Evolutionary conservation across 805 yeast genomes (phyloP).

Genomic region (Candida hispaniensis): DNA sequence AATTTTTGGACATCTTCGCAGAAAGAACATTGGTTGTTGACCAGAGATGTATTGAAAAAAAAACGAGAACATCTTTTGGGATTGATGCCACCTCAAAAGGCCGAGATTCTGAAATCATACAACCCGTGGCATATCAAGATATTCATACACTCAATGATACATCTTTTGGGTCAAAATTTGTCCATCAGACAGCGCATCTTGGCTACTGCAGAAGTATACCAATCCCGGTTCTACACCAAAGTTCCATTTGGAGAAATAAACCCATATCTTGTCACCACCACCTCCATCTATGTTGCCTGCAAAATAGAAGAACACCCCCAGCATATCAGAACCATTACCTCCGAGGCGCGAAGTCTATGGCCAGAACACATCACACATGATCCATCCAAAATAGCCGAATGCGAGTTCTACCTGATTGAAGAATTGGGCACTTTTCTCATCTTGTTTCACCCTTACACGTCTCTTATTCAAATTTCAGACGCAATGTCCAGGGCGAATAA

Average conservation of each 20-base stretch:
- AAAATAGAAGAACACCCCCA: slow-evolving; percentile 94
- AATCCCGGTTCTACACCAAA: slow-evolving; percentile 63
- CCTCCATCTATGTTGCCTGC: slow-evolving; percentile 82
- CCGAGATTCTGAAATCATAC: slow-evolving; percentile 25
- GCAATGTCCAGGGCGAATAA: slow-evolving; percentile 44
- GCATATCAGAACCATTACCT: slow-evolving; percentile 71
- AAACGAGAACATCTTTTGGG: slow-evolving; percentile 30
- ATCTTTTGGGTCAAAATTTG: slow-evolving; percentile 67
- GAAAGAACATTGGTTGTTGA: slow-evolving; percentile 68
- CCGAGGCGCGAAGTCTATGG: slow-evolving; percentile 85
- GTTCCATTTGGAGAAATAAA: slow-evolving; percentile 75
- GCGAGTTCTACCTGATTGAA: slow-evolving; percentile 87
- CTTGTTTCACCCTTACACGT: slow-evolving; percentile 34
- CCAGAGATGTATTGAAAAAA: slow-evolving; percentile 45
- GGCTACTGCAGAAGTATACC: slow-evolving; percentile 80
- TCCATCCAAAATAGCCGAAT: slow-evolving; percentile 82
- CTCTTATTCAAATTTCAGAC: slow-evolving; percentile 30
- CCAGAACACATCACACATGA: slow-evolving; percentile 92
- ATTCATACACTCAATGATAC: slow-evolving; percentile 57
- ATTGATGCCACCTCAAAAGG: slow-evolving; percentile 23
- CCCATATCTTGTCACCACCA: slow-evolving; percentile 65
- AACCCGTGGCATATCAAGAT: slow-evolving; percentile 40
- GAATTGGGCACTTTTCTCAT: slow-evolving; percentile 45
- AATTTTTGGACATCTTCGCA: slow-evolving; percentile 85
- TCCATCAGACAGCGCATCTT: slow-evolving; percentile 72